Percentiles rank a stretch among this genome's conserved stretches.
phyloP scores from a whole-genome alignment of 345 rosid genomes.

The Lepidium didymum region DNA sequence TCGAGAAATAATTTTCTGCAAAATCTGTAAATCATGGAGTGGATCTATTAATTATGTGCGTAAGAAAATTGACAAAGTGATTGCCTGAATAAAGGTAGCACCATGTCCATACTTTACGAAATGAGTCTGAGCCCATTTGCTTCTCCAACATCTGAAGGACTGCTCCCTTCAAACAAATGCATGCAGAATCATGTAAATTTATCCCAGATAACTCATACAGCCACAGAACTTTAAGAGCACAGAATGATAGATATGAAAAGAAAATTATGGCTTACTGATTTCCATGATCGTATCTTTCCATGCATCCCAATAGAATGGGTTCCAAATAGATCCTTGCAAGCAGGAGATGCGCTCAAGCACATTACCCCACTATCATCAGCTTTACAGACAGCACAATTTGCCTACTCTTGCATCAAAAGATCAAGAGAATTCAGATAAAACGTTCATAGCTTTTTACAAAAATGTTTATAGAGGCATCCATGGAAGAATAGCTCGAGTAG shows the following conservation, averaged over 20 bases:
- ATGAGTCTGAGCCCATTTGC: slow-evolving; percentile 98
- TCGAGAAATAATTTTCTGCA: slow-evolving; percentile 81
- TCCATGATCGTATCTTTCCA: slow-evolving; percentile 94
- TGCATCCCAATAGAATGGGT: slow-evolving; percentile 75
- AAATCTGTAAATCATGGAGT: slow-evolving; percentile 46
- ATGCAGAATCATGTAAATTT: slow-evolving; percentile 5
- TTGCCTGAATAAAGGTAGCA: slow-evolving; percentile 3
- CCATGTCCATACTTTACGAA: slow-evolving; percentile 62
- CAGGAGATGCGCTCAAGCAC: slow-evolving; percentile 66
- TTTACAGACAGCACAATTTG: slow-evolving; percentile 89
- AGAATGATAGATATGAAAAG: background rate
- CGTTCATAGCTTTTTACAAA: background rate
- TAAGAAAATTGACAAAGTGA: background rate
- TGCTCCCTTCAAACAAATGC: slow-evolving; percentile 54
- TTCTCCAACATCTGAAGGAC: slow-evolving; percentile 96
- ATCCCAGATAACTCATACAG: slow-evolving; percentile 2
- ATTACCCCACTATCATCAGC: slow-evolving; percentile 89
- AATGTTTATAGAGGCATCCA: background rate
- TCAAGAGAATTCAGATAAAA: background rate
- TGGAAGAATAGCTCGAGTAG: slow-evolving; percentile 4
- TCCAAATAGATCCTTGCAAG: slow-evolving; percentile 87
- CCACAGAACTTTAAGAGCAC: background rate
- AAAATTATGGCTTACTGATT: slow-evolving; percentile 65
- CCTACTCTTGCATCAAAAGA: slow-evolving; percentile 43
- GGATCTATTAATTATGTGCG: background rate